Evolutionary conservation across 495 filamentous ascomycete genomes (phyloP), one percentile per base, ranked within the genome.

Genomic region (Lasiosphaeris hirsuta): DNA sequence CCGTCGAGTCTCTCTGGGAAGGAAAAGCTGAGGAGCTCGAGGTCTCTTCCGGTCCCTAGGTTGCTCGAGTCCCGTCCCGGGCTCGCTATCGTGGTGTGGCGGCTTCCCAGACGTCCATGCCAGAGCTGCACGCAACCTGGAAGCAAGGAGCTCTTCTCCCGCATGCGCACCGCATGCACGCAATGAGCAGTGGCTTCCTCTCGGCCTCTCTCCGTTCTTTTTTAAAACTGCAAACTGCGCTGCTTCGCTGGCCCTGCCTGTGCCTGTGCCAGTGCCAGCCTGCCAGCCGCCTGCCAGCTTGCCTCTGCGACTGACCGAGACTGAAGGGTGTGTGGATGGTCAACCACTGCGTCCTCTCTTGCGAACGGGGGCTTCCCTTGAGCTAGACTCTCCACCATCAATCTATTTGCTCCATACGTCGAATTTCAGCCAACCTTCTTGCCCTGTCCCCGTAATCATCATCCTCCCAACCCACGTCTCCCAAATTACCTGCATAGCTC

Each of bases 361-460:
- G 4, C 35, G 44, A 18, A 40, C 23, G 23, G 23, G 23, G 23
- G 23, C 36, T 61, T 60, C 58, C 58, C 51, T 62, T 59, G 61
- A 58, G 44, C 57, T 51, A 62, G 59, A 59, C 62, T 60, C 60
- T 66, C 64, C 67, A 51, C 61, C 50, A 34, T 40, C 65, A 70
- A 68, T 70, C 59, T 66, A 70, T 70, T 61, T 61, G 56, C 48
- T 44, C 61, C 64, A 62, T 58, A 46, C 56, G 37, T 14, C 54
- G 40, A 60, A 58, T 63, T 57, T 51, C 53, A 55, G 59, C 56
- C 37, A 63, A 56, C 51, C 63, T 66, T 61, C 59, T 61, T 61
- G 62, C 51, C 57, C 43, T 62, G 51, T 52, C 49, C 58, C 60
- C 56, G 53, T 61, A 52, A 58, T 59, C 57, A 45, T 56, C 57